Evolutionary conservation across 2,329 filamentous ascomycete species (phyloP).

Genomic region (Conoideocrella luteorostrata): DNA sequence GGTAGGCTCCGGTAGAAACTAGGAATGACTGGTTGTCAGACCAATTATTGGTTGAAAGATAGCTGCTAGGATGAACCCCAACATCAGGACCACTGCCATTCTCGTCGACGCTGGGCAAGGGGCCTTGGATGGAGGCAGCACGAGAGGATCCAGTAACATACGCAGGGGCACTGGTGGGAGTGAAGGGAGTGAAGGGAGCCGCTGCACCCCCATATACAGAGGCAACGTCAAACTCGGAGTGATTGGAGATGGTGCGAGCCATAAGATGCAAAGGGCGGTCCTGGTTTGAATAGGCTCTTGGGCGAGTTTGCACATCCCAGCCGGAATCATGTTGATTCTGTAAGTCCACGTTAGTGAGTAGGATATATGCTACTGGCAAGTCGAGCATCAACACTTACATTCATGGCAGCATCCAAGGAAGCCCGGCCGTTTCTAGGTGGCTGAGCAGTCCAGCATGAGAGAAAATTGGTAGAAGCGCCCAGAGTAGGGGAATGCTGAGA

Average conservation of each 20-base stretch:
- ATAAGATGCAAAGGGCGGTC: conserved; percentile 30
- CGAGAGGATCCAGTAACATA: conserved; percentile 25
- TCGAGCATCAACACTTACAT: conserved; percentile 4
- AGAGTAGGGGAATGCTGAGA: neutral
- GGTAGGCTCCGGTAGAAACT: conserved; percentile 16
- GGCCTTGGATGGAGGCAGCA: conserved; percentile 23
- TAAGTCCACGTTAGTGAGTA: too few species aligned
- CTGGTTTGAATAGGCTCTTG: conserved; percentile 23
- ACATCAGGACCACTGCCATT: conserved; percentile 22
- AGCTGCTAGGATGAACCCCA: conserved; percentile 33
- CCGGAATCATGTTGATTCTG: conserved; percentile 3
- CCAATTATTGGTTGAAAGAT: conserved; percentile 24
- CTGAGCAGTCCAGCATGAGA: neutral
- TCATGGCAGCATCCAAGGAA: conserved; percentile 2
- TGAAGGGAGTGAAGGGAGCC: conserved; percentile 22
- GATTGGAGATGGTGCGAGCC: conserved; percentile 37
- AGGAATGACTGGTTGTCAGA: conserved; percentile 20
- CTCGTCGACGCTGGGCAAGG: conserved; percentile 32
- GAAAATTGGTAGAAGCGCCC: neutral
- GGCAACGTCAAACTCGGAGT: conserved; percentile 29
- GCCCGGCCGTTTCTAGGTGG: neutral
- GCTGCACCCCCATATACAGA: conserved; percentile 13
- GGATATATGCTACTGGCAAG: too few species aligned
- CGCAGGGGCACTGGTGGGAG: neutral
- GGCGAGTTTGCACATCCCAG: conserved; percentile 13